Percentiles rank a stretch among this genome's conserved stretches.
Conservation (phyloP, 768 basidiomycete species). For the Boletus pseudo-olivaceus region DNA sequence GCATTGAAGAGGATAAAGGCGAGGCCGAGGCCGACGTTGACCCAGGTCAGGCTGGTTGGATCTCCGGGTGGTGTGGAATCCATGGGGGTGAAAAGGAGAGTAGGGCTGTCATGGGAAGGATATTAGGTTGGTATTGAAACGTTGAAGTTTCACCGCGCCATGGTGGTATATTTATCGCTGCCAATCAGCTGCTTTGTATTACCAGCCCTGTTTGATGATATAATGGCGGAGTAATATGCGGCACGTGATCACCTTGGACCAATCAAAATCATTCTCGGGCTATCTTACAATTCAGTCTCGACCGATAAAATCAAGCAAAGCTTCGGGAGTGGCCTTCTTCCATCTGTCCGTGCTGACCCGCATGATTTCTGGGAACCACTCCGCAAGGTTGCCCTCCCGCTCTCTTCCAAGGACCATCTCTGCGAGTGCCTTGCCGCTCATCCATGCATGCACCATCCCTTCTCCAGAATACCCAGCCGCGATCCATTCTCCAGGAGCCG, state of each 20-base stretch:
- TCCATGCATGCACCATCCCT: slow-evolving; percentile 72
- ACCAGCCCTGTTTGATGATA: too few species aligned
- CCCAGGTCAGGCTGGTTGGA: slow-evolving; percentile 49
- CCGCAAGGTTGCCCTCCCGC: slow-evolving; percentile 22
- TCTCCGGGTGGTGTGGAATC: slow-evolving; percentile 24
- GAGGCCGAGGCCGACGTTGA: slow-evolving; percentile 74
- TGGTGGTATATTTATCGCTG: too few species aligned
- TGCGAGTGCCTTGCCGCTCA: slow-evolving; percentile 58
- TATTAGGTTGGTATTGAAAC: too few species aligned
- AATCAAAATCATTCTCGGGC: too few species aligned
- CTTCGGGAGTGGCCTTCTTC: slow-evolving; percentile 50
- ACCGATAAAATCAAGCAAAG: slow-evolving; percentile 24
- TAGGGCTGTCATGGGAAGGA: too few species aligned
- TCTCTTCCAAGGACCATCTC: slow-evolving; percentile 51
- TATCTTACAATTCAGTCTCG: background rate
- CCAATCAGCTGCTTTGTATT: too few species aligned
- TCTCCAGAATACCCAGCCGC: slow-evolving; percentile 70
- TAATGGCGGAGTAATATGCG: too few species aligned
- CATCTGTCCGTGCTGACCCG: slow-evolving; percentile 48
- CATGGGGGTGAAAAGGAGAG: slow-evolving; percentile 25
- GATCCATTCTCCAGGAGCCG: slow-evolving; percentile 64
- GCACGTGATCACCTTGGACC: too few species aligned
- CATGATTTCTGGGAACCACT: slow-evolving; percentile 51
- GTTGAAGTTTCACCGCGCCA: too few species aligned
- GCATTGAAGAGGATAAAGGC: slow-evolving; percentile 74